Base-by-base conservation (phyloP, 805 yeast species). In the Pichia kluyveri region DNA sequence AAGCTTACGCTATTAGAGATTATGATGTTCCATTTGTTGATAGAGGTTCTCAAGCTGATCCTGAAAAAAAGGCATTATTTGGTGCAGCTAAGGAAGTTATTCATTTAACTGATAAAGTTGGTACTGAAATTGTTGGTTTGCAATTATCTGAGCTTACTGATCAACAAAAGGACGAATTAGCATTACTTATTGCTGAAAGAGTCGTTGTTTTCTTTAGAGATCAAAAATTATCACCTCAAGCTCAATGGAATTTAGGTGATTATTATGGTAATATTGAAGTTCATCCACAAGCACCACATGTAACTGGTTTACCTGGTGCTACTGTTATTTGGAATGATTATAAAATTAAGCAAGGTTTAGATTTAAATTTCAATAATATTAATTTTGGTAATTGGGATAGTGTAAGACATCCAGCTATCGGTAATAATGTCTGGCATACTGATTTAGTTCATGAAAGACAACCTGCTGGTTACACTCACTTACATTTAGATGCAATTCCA, bases 401-500 rank as follows among this genome's bases (percentile, higher is more conserved):
- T n/a, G 8, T 14, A 8, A 46, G 42, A 15, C 46, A 50, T 27
- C 45, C 48, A 17, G 46, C 51, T 17, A 28, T 48, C 14, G 56
- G 55, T 41, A 59, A 59, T 40, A 58, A 66, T 31, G 60, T 57
- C 17, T 76, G 77, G 76, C 82, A 77, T 64, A 69, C 79, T 5
- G 59, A 56, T 57, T 67, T 78, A 45, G 72, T 72, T 40, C 80
- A 77, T 55, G 83, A 78, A 63, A 65, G 67, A 42, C 76, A 74
- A 48, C 82, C 83, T 8, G 75, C 82, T 2, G 80, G 78, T 26
- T 65, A 72, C 54, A 77, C 83, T 5, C 75, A 72, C 52, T 66
- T 80, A 54, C 77, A 76, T 54, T 67, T 71, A 53, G 78, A 76
- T 56, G 64, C 75, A 17, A 65, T 74, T 54, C 78, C 77, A 18